phyloP scores from a whole-genome alignment of 257 asterid species.

The Jaltomata sinuosa region DNA sequence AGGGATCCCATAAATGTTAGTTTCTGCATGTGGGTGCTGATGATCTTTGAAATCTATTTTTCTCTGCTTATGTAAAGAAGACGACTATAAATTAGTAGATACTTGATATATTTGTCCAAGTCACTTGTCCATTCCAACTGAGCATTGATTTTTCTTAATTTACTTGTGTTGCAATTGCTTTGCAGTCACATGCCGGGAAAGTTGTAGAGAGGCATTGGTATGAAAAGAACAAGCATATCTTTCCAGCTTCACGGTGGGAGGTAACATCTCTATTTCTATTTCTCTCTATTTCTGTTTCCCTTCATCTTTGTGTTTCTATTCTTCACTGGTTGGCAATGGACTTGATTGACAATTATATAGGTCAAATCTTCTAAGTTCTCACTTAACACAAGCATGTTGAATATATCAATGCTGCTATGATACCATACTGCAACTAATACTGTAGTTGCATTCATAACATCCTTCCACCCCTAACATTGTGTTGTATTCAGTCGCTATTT shows the following conservation, averaged over 20 bases:
- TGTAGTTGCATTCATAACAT: neutral
- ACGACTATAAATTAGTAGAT: neutral
- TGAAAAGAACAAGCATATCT: slow-evolving; percentile 96
- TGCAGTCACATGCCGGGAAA: slow-evolving; percentile 97
- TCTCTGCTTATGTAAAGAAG: neutral
- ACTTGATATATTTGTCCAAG: neutral
- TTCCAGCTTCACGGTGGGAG: slow-evolving; percentile 99
- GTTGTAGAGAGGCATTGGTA: slow-evolving; percentile 99
- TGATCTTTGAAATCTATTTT: neutral
- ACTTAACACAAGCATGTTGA: neutral
- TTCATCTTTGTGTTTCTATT: neutral
- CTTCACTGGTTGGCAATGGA: neutral
- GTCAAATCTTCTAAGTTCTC: neutral
- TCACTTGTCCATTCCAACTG: neutral
- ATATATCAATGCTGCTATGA: neutral
- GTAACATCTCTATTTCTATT: slow-evolving; percentile 22
- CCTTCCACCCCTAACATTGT: neutral
- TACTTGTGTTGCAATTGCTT: neutral
- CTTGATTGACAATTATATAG: neutral
- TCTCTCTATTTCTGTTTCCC: neutral
- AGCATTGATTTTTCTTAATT: neutral
- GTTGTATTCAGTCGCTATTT: neutral
- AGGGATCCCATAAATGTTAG: neutral
- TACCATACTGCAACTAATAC: neutral
- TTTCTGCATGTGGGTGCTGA: neutral